Evolutionary conservation across 2,329 filamentous ascomycete genomes (phyloP).

Genomic region (Lojkania enalia): DNA sequence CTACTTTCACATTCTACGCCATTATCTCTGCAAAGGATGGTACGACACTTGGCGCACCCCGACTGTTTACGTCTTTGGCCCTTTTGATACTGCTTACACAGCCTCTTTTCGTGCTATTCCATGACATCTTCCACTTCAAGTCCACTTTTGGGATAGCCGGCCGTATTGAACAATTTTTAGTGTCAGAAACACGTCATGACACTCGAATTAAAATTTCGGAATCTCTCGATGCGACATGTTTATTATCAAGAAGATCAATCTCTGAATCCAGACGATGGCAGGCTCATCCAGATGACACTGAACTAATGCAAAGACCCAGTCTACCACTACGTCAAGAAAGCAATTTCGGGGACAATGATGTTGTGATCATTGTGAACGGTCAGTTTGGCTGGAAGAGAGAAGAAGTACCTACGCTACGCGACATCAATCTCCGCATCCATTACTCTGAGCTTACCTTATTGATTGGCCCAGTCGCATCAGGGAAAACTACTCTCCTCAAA

Average conservation of each 20-base stretch:
- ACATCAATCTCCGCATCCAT: slow-evolving; percentile 4
- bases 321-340: neutral
- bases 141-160: slow-evolving; percentile 9
- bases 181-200: slow-evolving; percentile 2
- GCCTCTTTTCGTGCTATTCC: slow-evolving; percentile 11
- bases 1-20: slow-evolving; percentile 14
- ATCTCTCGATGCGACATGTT: neutral
- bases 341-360: neutral
- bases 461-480: slow-evolving; percentile 16
- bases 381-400: slow-evolving; percentile 10
- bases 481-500: slow-evolving; percentile 42
- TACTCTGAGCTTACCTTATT: slow-evolving; percentile 12
- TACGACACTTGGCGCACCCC: slow-evolving; percentile 8
- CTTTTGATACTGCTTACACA: slow-evolving; percentile 14
- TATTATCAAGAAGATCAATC: neutral
- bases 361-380: slow-evolving; percentile 7
- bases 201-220: neutral
- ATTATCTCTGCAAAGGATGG: slow-evolving; percentile 1
- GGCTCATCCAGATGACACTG: neutral
- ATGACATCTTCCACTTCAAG: slow-evolving; percentile 7
- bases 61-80: slow-evolving; percentile 12
- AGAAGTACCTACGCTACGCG: neutral
- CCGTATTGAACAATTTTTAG: slow-evolving; percentile 13
- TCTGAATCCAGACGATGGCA: neutral
- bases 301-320: too few species aligned